These are phyloP conservation scores for Artemisia princeps DNA, from an alignment of 140 eudicot species.

Conservation along the genomic window DNA sequence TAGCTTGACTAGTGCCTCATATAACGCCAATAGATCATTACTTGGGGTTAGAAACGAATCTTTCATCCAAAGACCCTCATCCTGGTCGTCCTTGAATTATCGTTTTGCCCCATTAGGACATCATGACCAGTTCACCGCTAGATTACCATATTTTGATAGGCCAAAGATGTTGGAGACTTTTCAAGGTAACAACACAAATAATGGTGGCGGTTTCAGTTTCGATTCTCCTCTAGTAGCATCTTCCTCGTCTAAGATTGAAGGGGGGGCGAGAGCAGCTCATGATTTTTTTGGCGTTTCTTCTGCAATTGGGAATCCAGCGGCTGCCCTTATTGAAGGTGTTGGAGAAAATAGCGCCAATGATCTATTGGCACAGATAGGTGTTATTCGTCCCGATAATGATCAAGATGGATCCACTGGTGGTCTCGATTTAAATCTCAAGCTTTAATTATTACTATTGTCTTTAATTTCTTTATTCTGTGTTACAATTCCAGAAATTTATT, in stretches of 20 bases:
- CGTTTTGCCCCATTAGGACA: constrained; percentile 19
- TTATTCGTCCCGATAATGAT: constrained; percentile 19
- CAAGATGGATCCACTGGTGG: constrained; percentile 26
- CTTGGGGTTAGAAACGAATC: constrained; percentile 33
- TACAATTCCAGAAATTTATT: constrained; percentile 12
- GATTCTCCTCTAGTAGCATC: constrained; percentile 24
- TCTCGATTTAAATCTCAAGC: constrained; percentile 54
- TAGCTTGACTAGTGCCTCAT: constrained; percentile 16
- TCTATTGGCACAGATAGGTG: constrained; percentile 17
- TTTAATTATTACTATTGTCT: constrained; percentile 22
- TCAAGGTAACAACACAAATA: constrained; percentile 24
- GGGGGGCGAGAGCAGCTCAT: constrained; percentile 16
- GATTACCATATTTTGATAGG: constrained; percentile 26
- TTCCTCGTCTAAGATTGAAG: constrained; percentile 18
- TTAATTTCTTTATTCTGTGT: constrained; percentile 18
- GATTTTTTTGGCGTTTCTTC: constrained; percentile 31
- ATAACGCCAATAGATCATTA: constrained; percentile 28
- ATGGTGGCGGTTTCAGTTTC: constrained; percentile 12
- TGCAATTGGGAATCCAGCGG: constrained; percentile 13
- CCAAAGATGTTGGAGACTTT: constrained; percentile 28
- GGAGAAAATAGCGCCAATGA: constrained; percentile 21
- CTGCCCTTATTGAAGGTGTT: constrained; percentile 14
- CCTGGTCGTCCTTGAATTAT: constrained; percentile 32
- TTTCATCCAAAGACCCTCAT: constrained; percentile 36
- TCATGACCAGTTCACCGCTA: constrained; percentile 22